Conservation (phyloP, 1,284 basidiomycete species). For the Ceratobasidium sp. region DNA sequence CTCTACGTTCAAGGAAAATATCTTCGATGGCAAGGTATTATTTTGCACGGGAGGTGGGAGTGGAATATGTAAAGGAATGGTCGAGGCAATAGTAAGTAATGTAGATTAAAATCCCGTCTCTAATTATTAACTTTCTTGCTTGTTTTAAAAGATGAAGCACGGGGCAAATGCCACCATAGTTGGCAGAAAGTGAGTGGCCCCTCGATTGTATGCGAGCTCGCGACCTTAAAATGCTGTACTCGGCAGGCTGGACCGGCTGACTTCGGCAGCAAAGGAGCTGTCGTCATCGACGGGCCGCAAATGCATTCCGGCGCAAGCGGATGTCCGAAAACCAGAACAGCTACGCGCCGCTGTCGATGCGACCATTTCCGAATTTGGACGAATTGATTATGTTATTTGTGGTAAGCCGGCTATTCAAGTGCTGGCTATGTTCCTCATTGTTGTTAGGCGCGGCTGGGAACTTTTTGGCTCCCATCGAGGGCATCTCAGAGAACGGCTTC, state of each 20-base stretch:
- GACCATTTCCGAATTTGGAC: conserved; percentile 78
- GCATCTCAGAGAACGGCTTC: conserved; percentile 86
- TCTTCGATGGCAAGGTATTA: conserved; percentile 91
- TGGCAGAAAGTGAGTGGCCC: conserved; percentile 73
- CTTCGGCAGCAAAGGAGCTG: conserved; percentile 72
- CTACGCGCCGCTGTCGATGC: conserved; percentile 77
- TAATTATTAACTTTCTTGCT: neutral
- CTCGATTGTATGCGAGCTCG: neutral
- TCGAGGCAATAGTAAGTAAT: conserved; percentile 70
- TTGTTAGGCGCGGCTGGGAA: conserved; percentile 81
- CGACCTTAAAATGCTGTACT: conserved; percentile 2
- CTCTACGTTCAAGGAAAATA: conserved; percentile 72
- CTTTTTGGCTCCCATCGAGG: conserved; percentile 82
- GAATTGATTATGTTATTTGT: conserved; percentile 94
- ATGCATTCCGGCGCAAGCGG: conserved; percentile 78
- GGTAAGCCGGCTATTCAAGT: conserved; percentile 57
- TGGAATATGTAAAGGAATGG: conserved; percentile 91
- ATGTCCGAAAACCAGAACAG: conserved; percentile 79
- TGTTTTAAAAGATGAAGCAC: conserved; percentile 70
- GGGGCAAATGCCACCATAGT: conserved; percentile 83
- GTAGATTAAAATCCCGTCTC: conserved; percentile 13
- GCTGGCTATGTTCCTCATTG: conserved; percentile 11
- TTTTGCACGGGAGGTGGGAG: conserved; percentile 91
- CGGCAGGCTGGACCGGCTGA: conserved; percentile 74
- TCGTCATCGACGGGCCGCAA: conserved; percentile 68